A percentile compares a stretch with the other conserved stretches of the same genome.
Evolutionary conservation across 202 grass and related monocot genomes (phyloP).

Genomic region (Miscanthus sacchariflorus): DNA sequence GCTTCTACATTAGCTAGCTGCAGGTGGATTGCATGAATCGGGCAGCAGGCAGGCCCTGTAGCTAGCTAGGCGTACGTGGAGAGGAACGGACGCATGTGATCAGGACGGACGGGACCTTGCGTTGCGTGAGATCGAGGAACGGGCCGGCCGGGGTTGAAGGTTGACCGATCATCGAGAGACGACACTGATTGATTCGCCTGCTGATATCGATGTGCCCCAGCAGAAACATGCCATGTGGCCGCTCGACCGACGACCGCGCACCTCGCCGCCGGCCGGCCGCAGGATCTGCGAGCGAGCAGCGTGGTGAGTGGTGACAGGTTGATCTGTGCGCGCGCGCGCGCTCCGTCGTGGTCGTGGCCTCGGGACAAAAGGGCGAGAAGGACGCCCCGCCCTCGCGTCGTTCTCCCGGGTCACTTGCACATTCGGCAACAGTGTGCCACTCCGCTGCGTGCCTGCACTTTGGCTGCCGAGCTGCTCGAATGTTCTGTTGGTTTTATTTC

Average conservation of each 20-base stretch:
- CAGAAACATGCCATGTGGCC: conserved; percentile 31
- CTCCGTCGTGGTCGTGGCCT: not conserved
- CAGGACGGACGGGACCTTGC: not conserved
- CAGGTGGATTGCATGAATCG: not conserved
- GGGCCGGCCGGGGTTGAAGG: not conserved
- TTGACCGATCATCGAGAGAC: not conserved
- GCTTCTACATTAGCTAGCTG: not conserved
- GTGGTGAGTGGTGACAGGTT: no score
- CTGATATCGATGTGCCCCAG: not conserved
- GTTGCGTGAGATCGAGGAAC: not conserved
- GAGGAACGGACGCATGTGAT: not conserved
- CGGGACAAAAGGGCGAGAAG: conserved; percentile 7
- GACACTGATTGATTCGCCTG: not conserved
- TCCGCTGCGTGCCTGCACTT: not conserved
- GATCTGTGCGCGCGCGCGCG: no score
- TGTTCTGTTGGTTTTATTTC: not conserved
- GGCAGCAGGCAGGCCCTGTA: not conserved
- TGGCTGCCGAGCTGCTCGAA: not conserved
- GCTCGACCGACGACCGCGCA: not conserved
- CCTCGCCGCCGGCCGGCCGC: not conserved
- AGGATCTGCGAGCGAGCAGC: not conserved
- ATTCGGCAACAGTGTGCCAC: not conserved
- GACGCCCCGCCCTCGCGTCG: not conserved
- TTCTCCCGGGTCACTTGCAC: conserved; percentile 6
- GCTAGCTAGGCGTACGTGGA: not conserved